Evolutionary conservation across 352 stramenopile genomes (phyloP).

Genomic region (Pythium grandisporangium): DNA sequence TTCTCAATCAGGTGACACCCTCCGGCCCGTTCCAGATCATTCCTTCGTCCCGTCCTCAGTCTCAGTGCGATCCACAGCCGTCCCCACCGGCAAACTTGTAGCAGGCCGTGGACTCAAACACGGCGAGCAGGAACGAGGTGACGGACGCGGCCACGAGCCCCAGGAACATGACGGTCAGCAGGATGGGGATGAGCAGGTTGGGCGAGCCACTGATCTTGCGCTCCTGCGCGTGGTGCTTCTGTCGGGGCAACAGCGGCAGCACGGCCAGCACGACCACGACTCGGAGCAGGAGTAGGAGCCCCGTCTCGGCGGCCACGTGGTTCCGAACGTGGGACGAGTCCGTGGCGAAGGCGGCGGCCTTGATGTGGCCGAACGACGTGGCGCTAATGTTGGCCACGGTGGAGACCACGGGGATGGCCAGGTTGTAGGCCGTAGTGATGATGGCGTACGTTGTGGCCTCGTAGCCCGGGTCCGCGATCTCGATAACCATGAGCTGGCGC

Average conservation of each 20-base stretch:
- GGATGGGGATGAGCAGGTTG: background rate
- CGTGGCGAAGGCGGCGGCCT: background rate
- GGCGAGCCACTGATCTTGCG: background rate
- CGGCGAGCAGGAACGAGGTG: conserved; percentile 2
- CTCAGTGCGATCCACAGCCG: conserved; percentile 6
- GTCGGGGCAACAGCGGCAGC: background rate
- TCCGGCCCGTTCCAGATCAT: too few species aligned
- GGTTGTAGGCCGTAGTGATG: conserved; percentile 1
- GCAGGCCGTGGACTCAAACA: conserved; percentile 7
- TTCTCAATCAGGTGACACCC: too few species aligned
- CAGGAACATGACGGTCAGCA: background rate
- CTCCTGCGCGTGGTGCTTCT: background rate
- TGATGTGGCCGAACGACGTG: too few species aligned
- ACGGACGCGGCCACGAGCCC: background rate
- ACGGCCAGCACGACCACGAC: background rate
- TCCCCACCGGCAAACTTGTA: conserved; percentile 8
- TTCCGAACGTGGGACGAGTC: background rate
- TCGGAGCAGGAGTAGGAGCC: background rate
- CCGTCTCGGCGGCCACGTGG: background rate
- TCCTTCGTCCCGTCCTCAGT: too few species aligned
- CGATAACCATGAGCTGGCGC: conserved; percentile 2
- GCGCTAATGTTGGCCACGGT: conserved; percentile 1
- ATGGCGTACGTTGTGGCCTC: conserved; percentile 2
- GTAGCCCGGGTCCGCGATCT: conserved; percentile 1
- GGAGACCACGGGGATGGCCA: background rate